Base-by-base conservation (phyloP, 768 basidiomycete species). In the Mycena olivaceomarginata region DNA sequence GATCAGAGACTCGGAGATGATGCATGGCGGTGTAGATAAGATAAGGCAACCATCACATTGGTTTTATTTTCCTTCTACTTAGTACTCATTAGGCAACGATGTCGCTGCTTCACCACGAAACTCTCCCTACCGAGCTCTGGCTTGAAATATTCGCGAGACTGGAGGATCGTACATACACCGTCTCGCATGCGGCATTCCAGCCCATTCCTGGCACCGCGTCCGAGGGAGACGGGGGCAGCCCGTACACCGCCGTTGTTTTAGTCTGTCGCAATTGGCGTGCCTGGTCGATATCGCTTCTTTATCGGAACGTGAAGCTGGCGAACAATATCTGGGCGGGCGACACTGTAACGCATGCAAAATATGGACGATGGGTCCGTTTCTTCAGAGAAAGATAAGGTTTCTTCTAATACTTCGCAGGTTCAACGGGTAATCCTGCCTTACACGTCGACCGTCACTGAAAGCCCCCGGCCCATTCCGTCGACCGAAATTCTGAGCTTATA, bases 361-460 rank as follows among this genome's bases (percentile, higher is more conserved):
- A 84, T 78, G 85, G 85, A 43, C 81, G 82, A 72, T 80, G 83
- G 83, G 86, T 86, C 70, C 37, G 85, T 83, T 11, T 67, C 13
- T 20, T 67, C 71, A n/a, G 48, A 40, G 62, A 20, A n/a, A 59
- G 66, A 43, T 69, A 56, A 65, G 66, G 67, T 68, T 22, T 37
- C 11, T 37, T 56, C 65, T 68, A 25, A 65, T 72, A 20, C 62
- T 64, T 70, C 6, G 48, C 68, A 89, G 88, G 92, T 94, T 74
- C 89, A 87, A 67, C 91, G 93, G 67, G 88, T 89, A 57, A 89
- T 90, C 57, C 86, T 95, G 20, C 93, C 93, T 4, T 94, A 93
- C 81, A 78, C 84, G 13, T 88, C 86, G 79, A 93, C 93, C 2
- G 82, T 83, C 40, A 90, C 91, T 8, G 83, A 83, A 39, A 83